Evolutionary conservation across 2,329 filamentous ascomycete genomes (phyloP).

Genomic region (Neospermospora avenae): DNA sequence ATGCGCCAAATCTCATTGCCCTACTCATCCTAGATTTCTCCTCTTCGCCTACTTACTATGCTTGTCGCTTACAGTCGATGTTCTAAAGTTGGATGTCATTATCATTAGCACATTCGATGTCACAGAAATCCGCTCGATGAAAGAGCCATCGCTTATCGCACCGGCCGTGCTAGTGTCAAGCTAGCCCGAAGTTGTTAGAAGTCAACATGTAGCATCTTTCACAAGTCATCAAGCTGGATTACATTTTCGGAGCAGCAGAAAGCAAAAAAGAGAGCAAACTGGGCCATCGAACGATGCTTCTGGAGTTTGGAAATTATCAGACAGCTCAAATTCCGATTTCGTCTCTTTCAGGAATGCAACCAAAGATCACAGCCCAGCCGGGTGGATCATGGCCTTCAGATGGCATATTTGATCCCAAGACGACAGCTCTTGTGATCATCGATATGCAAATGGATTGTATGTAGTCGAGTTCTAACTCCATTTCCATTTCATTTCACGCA

Average conservation of each 20-base stretch:
- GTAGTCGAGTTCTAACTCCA: conserved; percentile 13
- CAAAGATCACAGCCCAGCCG: conserved; percentile 29
- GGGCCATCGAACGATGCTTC: too few relatives aligned
- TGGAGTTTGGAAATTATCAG: background rate
- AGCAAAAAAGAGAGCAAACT: too few relatives aligned
- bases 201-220: background rate
- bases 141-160: background rate
- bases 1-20: too few relatives aligned
- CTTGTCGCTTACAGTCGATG: background rate
- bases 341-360: conserved; percentile 13
- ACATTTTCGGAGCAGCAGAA: background rate
- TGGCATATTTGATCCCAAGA: conserved; percentile 37
- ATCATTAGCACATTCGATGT: background rate
- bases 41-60: background rate
- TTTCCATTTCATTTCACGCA: background rate
- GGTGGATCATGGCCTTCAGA: conserved; percentile 43
- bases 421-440: conserved; percentile 51
- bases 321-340: conserved; percentile 4
- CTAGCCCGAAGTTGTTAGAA: background rate
- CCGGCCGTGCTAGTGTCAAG: background rate
- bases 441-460: conserved; percentile 54
- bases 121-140: background rate
- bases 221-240: background rate
- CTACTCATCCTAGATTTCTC: background rate
- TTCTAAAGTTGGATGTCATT: background rate